Base-by-base conservation (phyloP, 2,329 filamentous ascomycete genomes). In the Leptosphaerulina australis region DNA sequence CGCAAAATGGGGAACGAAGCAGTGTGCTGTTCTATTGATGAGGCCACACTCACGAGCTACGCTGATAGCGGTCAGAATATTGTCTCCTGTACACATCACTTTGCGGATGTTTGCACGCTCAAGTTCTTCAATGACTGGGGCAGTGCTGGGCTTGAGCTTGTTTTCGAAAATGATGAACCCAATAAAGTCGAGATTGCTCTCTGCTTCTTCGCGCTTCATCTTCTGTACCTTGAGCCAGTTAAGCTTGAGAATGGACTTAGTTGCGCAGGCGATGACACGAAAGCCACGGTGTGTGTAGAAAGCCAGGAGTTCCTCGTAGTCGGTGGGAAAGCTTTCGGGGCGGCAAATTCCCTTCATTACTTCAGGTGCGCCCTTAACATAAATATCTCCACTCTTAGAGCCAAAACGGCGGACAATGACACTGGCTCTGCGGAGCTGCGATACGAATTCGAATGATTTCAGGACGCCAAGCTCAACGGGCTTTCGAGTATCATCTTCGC, bases 161-260 rank as follows among this genome's bases (percentile, higher is more conserved):
- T 99, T 99, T 75, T 99, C 94, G 63, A 99, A 99, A 44, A 99
- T 88, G 67, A 99, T 97, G 75, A 99, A 99, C 4, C 94, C 94
- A 26, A 92, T 82, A 67, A 99, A 97, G 35, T 93, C 85, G 9
- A 99, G 82, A 24, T 86, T 81, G 3, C 84, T 88, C 72, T 99
- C 94, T 7, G 89, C 92, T 44, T 97, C 89, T 29, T 86, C 77
- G 22, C 94, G 87, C 61, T 86, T 88, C 87, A 97, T 92, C 76
- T 96, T 96, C 67, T 97, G 91, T 5, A 92, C 87, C 69, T 95
- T 96, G 45, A 96, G 85, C 92, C 91, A 97, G 63, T 88, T 95
- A 24, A 97, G 80, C 67, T 91, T 94, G 48, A 85, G 84, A 43
- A 97, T 83, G 66, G 94, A 89, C 70, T 91, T 96, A 0, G 90